phyloP scores from a whole-genome alignment of 1,139 yeast species.

The Hemisphaericaspora lyxosophila region DNA sequence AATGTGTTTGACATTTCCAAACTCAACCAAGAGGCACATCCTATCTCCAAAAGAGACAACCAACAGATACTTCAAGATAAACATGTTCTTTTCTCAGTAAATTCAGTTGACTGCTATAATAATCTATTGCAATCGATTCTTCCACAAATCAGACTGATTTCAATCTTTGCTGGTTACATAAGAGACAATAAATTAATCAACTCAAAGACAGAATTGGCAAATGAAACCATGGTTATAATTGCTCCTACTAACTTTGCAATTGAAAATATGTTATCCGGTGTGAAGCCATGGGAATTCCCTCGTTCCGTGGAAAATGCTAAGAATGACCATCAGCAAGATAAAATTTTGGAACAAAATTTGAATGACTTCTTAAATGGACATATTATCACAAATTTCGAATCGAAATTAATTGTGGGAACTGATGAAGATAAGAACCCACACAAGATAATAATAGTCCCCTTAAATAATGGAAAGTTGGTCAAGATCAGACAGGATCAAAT shows the following conservation, averaged over 20 bases:
- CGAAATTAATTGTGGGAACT: slow-evolving; percentile 19
- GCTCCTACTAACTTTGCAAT: slow-evolving; percentile 65
- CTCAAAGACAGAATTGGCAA: slow-evolving; percentile 36
- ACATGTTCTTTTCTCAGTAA: slow-evolving; percentile 9
- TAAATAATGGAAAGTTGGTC: slow-evolving; percentile 42
- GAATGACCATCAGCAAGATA: slow-evolving; percentile 42
- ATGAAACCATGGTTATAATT: slow-evolving; percentile 47
- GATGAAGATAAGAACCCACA: slow-evolving; percentile 7
- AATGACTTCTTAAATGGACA: slow-evolving; percentile 56
- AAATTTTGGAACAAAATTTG: slow-evolving; percentile 45
- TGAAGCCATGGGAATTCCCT: slow-evolving; percentile 76
- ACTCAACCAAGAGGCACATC: slow-evolving; percentile 13
- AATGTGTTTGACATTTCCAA: slow-evolving; percentile 16
- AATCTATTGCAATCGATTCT: slow-evolving; percentile 34
- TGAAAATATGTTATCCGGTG: slow-evolving; percentile 25
- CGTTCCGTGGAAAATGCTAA: slow-evolving; percentile 31
- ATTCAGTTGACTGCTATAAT: slow-evolving; percentile 13
- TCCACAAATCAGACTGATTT: slow-evolving; percentile 45
- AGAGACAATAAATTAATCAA: slow-evolving; percentile 51
- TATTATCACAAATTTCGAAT: slow-evolving; percentile 32
- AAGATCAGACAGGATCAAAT: slow-evolving; percentile 38
- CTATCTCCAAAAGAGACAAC: slow-evolving; percentile 7
- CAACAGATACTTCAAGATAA: slow-evolving; percentile 5
- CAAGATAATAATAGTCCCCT: slow-evolving; percentile 28
- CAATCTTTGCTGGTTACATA: slow-evolving; percentile 55